These are phyloP conservation scores for Stachybotrys echinatus DNA, from an alignment of 2,329 filamentous ascomycete genomes.

Conservation along the genomic window DNA sequence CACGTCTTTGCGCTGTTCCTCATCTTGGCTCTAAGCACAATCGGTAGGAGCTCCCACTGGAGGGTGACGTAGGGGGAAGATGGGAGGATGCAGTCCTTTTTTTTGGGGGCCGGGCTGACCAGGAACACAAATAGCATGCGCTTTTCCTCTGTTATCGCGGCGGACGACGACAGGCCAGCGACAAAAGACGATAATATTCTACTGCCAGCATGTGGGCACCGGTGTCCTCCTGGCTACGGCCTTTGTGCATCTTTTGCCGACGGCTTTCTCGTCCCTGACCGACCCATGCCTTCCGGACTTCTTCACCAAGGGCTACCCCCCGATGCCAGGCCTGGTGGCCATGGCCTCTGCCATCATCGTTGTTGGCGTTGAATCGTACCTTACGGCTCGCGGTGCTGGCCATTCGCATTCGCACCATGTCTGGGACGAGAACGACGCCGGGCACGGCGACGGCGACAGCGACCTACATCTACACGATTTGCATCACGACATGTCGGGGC, in stretches of 20 bases:
- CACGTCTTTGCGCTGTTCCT: conserved; percentile 65
- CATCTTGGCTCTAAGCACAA: conserved; percentile 56
- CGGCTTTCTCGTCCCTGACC: conserved; percentile 60
- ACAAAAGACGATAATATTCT: conserved; percentile 57
- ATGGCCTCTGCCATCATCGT: conserved; percentile 80
- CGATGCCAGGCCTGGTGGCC: conserved; percentile 74
- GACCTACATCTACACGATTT: conserved; percentile 17
- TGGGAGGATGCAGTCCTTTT: conserved; percentile 2
- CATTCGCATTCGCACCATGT: conserved; percentile 53
- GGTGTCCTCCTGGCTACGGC: conserved; percentile 83
- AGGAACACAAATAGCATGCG: conserved; percentile 46
- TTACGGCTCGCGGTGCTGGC: conserved; percentile 65
- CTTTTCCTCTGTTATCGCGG: conserved; percentile 60
- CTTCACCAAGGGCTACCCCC: conserved; percentile 74
- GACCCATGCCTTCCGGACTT: conserved; percentile 70
- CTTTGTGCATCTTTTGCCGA: conserved; percentile 72
- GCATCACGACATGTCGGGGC: conserved; percentile 16
- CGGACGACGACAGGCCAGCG: conserved; percentile 51
- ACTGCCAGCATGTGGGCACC: conserved; percentile 72
- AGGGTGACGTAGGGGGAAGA: conserved; percentile 1
- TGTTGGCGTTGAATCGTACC: conserved; percentile 81
- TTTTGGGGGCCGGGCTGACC: not conserved
- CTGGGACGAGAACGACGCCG: conserved; percentile 45
- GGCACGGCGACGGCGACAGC: conserved; percentile 29
- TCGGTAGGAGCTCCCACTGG: conserved; percentile 37